Conservation (phyloP, 2,329 filamentous ascomycete genomes). For the Arthrinium phaeospermum region DNA sequence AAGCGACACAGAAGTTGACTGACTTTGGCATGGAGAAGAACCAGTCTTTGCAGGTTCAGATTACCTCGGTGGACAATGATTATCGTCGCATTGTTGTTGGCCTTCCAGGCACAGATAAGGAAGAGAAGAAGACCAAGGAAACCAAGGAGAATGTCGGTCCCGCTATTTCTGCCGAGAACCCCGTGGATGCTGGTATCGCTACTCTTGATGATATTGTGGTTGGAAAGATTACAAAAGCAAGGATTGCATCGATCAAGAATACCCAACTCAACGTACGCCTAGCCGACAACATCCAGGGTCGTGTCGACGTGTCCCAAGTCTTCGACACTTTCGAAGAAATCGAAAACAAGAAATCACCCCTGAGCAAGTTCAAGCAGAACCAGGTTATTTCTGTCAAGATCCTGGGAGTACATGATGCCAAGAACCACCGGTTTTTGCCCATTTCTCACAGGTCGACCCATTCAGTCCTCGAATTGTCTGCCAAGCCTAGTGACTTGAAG, state of each 20-base stretch:
- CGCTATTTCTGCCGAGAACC: slow-evolving; percentile 48
- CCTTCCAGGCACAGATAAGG: slow-evolving; percentile 51
- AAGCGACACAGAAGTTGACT: slow-evolving; percentile 69
- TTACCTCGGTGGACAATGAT: slow-evolving; percentile 74
- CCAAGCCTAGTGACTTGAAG: slow-evolving; percentile 72
- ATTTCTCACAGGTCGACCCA: slow-evolving; percentile 85
- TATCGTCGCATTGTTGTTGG: slow-evolving; percentile 70
- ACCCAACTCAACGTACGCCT: slow-evolving; percentile 93
- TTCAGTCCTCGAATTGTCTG: slow-evolving; percentile 85
- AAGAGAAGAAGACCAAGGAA: slow-evolving; percentile 48
- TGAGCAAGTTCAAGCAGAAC: slow-evolving; percentile 75
- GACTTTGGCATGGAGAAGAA: slow-evolving; percentile 81
- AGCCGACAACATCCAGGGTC: slow-evolving; percentile 87
- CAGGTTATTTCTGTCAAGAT: slow-evolving; percentile 77
- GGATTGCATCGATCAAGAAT: slow-evolving; percentile 82
- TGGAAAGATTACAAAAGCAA: slow-evolving; percentile 77
- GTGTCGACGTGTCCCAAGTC: slow-evolving; percentile 87
- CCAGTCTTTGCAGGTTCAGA: slow-evolving; percentile 75
- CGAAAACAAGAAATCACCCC: slow-evolving; percentile 77
- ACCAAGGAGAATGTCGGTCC: slow-evolving; percentile 39
- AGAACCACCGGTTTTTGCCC: slow-evolving; percentile 88
- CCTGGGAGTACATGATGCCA: slow-evolving; percentile 86
- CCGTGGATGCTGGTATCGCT: slow-evolving; percentile 66
- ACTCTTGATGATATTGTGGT: slow-evolving; percentile 75
- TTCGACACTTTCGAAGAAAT: slow-evolving; percentile 92